Conservation (phyloP, 768 basidiomycete genomes). For the Lactarius tabidus region DNA sequence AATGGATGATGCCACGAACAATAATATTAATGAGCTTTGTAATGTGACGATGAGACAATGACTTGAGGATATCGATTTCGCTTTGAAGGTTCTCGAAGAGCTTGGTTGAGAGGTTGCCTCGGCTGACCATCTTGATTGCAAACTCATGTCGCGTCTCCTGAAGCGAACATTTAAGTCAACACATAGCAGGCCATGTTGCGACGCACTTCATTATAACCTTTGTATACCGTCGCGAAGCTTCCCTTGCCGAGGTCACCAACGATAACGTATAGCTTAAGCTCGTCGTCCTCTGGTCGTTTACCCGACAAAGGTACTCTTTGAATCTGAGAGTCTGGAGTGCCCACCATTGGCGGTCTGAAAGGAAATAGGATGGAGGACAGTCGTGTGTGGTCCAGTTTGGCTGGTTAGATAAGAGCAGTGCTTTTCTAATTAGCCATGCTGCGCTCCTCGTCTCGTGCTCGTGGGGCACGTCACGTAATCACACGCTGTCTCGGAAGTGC, state of each 20-base stretch:
- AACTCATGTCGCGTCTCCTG: conserved; percentile 76
- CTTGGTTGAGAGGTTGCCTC: conserved; percentile 83
- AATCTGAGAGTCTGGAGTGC: conserved; percentile 3
- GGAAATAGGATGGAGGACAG: background rate
- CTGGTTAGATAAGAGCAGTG: background rate
- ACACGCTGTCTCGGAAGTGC: too few species aligned
- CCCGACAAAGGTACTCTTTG: conserved; percentile 11
- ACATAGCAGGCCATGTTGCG: background rate
- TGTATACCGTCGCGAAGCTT: conserved; percentile 94
- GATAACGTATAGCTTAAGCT: conserved; percentile 73
- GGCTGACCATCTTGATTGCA: conserved; percentile 92
- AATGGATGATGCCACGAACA: conserved; percentile 41
- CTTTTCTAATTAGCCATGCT: background rate
- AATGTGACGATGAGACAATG: conserved; percentile 87
- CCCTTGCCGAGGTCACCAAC: conserved; percentile 79
- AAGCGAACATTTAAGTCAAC: conserved; percentile 11
- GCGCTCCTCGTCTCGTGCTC: background rate
- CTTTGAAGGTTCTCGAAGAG: conserved; percentile 97
- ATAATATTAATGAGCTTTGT: conserved; percentile 92
- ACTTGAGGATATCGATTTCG: conserved; percentile 96
- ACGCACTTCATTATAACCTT: conserved; percentile 85
- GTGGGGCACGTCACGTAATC: background rate
- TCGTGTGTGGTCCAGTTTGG: background rate
- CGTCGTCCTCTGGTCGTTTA: conserved; percentile 53
- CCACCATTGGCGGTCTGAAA: conserved; percentile 6